These are phyloP conservation scores for Raphanus hybrid DNA, from an alignment of 441 rosid genomes.

Conservation along the genomic window DNA sequence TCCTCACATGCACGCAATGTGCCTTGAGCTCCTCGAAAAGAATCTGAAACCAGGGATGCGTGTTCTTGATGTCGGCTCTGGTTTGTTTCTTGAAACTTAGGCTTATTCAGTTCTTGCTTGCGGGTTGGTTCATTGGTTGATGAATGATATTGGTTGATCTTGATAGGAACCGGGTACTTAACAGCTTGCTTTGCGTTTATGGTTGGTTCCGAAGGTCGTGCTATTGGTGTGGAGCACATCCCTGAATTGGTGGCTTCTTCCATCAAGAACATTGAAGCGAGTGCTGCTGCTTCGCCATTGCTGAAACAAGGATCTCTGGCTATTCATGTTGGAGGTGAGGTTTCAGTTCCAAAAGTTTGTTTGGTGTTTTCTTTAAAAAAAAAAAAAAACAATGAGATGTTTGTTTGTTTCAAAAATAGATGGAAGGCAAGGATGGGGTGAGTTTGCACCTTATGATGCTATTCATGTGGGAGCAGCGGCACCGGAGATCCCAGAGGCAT, in stretches of 20 bases:
- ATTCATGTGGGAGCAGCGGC: constrained; percentile 98
- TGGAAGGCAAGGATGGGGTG: constrained; percentile 91
- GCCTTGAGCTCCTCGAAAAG: constrained; percentile 82
- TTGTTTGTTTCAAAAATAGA: constrained; percentile 47
- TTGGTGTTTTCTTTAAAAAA: neutral
- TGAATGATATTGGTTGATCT: constrained; percentile 12
- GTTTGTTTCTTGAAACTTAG: constrained; percentile 50
- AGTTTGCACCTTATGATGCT: constrained; percentile 87
- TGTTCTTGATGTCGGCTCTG: constrained; percentile 94
- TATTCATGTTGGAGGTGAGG: constrained; percentile 80
- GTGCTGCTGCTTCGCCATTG: constrained; percentile 77
- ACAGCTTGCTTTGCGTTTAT: constrained; percentile 94
- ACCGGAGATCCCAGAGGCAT: constrained; percentile 75
- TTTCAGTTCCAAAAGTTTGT: neutral
- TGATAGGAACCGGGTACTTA: constrained; percentile 90
- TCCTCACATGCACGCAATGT: constrained; percentile 96
- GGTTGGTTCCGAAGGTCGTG: constrained; percentile 87
- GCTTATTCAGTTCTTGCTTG: neutral
- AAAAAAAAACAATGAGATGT: neutral
- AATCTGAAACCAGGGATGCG: constrained; percentile 90
- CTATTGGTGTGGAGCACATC: constrained; percentile 88
- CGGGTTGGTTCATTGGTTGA: neutral
- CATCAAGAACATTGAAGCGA: constrained; percentile 62
- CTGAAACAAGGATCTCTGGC: constrained; percentile 75
- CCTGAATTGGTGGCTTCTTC: constrained; percentile 78